phyloP scores from a whole-genome alignment of 2,329 filamentous ascomycete genomes.

The Colletotrichum zoysiae region DNA sequence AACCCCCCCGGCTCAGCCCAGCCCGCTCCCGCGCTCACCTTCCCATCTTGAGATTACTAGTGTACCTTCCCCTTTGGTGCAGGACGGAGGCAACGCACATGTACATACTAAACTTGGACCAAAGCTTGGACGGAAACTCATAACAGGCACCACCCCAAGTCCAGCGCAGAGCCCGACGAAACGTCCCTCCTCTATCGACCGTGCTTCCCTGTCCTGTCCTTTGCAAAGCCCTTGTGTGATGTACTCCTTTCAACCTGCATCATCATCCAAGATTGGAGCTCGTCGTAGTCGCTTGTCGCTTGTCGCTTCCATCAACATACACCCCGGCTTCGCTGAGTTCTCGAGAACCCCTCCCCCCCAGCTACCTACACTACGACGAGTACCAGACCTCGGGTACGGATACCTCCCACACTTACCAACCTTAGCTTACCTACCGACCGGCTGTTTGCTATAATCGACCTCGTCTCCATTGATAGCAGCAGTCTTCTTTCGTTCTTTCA shows the following conservation, averaged over 20 bases:
- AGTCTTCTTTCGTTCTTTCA: neutral
- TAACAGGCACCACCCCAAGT: slow-evolving; percentile 9
- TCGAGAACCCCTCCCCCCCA: neutral
- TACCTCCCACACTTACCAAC: neutral
- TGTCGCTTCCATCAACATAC: slow-evolving; percentile 68
- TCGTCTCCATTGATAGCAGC: neutral
- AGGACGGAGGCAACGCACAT: neutral
- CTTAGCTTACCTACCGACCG: slow-evolving; percentile 5
- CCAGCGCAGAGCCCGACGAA: slow-evolving; percentile 33
- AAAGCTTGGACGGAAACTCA: slow-evolving; percentile 19
- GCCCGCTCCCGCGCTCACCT: slow-evolving; percentile 34
- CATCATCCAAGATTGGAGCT: slow-evolving; percentile 37
- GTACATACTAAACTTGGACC: slow-evolving; percentile 23
- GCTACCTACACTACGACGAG: neutral
- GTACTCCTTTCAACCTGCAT: slow-evolving; percentile 27
- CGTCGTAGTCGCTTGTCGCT: slow-evolving; percentile 16
- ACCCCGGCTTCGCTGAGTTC: neutral
- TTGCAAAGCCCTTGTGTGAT: neutral
- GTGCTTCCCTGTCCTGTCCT: slow-evolving; percentile 34
- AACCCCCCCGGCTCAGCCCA: slow-evolving; percentile 37
- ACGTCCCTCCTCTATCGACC: slow-evolving; percentile 23
- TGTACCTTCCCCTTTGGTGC: slow-evolving; percentile 15
- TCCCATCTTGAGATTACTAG: slow-evolving; percentile 29
- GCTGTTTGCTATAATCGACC: slow-evolving; percentile 22
- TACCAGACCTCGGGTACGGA: slow-evolving; percentile 7